Evolutionary conservation across 306 rosid species (phyloP).

Genomic region (Fagus sylvatica): DNA sequence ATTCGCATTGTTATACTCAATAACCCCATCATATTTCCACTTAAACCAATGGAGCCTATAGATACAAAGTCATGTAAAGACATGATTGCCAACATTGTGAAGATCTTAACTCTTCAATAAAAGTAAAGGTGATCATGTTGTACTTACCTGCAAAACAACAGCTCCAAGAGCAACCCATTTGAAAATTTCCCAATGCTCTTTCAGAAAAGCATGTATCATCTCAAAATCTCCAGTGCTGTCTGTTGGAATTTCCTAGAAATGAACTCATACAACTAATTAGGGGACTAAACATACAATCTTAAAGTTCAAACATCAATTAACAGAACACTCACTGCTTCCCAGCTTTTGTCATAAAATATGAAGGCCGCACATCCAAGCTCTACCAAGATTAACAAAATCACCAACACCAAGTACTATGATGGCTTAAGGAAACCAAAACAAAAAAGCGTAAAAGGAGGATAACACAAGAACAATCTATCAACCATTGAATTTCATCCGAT

Average conservation of each 20-base stretch:
- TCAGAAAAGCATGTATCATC: constrained; percentile 61
- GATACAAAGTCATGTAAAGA: background rate
- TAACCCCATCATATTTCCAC: background rate
- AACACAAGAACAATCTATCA: constrained; percentile 12
- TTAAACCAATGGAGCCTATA: background rate
- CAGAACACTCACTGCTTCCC: constrained; percentile 65
- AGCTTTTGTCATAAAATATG: constrained; percentile 81
- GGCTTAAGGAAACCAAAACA: constrained; percentile 63
- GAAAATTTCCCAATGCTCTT: constrained; percentile 64
- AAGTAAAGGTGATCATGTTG: constrained; percentile 3
- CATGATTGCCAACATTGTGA: constrained; percentile 10
- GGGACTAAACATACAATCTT: constrained; percentile 23
- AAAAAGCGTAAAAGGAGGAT: background rate
- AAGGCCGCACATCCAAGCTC: constrained; percentile 88
- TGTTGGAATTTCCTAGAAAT: constrained; percentile 67
- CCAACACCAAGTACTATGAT: constrained; percentile 65
- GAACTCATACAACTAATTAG: constrained; percentile 27
- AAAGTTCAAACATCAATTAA: constrained; percentile 30
- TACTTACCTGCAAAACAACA: constrained; percentile 76
- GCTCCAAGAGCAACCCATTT: constrained; percentile 93
- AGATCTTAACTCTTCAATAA: constrained; percentile 1
- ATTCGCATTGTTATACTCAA: background rate
- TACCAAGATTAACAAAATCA: constrained; percentile 68
- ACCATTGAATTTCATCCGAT: constrained; percentile 1
- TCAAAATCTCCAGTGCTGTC: constrained; percentile 81